Evolutionary conservation across 1,284 basidiomycete species (phyloP).

Genomic region (Calocybe gambosa): DNA sequence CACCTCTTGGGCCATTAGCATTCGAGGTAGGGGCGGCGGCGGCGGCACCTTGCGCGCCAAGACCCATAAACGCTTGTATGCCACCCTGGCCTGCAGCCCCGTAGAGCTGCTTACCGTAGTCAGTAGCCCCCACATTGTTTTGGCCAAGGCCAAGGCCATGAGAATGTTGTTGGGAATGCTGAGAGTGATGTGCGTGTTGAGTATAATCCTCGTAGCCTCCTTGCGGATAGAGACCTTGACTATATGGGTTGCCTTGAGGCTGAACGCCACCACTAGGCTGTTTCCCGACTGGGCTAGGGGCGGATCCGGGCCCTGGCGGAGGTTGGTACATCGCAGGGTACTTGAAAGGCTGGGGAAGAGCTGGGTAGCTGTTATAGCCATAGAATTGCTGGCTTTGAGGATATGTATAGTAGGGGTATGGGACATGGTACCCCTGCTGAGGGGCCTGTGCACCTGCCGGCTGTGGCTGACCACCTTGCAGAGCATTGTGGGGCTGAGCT

Average conservation of each 20-base stretch:
- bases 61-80: conserved; percentile 67
- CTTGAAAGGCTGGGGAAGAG: conserved; percentile 65
- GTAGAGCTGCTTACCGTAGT: conserved; percentile 65
- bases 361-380: conserved; percentile 62
- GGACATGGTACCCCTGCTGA: conserved; percentile 53
- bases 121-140: conserved; percentile 43
- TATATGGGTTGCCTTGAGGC: conserved; percentile 53
- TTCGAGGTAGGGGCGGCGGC: conserved; percentile 35
- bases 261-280: conserved; percentile 49
- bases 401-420: conserved; percentile 62
- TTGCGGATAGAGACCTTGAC: conserved; percentile 57
- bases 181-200: conserved; percentile 48
- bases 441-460: conserved; percentile 52
- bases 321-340: conserved; percentile 69
- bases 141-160: conserved; percentile 38
- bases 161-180: conserved; percentile 40
- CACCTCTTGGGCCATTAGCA: conserved; percentile 33
- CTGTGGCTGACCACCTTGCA: conserved; percentile 45
- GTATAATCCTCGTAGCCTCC: conserved; percentile 64
- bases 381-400: conserved; percentile 74
- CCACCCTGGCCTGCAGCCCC: conserved; percentile 42
- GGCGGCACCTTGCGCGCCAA: conserved; percentile 45
- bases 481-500: conserved; percentile 48
- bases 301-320: conserved; percentile 57
- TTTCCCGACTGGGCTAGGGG: conserved; percentile 56